phyloP scores from a whole-genome alignment of 345 rosid species.

The Eucalyptus guilfoylei region DNA sequence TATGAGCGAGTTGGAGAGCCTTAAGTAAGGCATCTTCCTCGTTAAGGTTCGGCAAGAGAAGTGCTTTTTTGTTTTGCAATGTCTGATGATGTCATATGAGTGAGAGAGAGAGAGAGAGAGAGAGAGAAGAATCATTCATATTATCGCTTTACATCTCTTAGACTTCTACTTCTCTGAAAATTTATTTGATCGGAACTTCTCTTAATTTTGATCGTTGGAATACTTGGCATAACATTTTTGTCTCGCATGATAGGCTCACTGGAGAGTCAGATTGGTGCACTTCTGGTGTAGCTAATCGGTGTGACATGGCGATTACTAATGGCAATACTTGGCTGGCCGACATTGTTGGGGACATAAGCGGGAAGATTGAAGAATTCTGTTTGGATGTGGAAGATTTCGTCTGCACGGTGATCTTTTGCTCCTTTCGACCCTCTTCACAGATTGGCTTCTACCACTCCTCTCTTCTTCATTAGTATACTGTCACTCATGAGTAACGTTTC shows the following conservation, averaged over 20 bases:
- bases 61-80: neutral
- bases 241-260: neutral
- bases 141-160: neutral
- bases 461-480: neutral
- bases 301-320: neutral
- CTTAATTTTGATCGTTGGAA: neutral
- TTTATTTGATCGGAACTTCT: neutral
- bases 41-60: neutral
- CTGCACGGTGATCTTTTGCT: neutral
- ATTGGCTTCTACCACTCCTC: neutral
- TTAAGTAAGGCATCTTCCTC: neutral
- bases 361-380: neutral
- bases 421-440: neutral
- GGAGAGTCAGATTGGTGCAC: neutral
- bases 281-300: neutral
- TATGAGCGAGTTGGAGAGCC: neutral
- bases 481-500: neutral
- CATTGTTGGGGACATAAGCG: neutral
- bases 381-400: neutral
- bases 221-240: neutral
- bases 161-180: neutral
- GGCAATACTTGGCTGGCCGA: neutral
- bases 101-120: neutral
- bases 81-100: neutral
- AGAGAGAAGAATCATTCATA: neutral